phyloP scores from a whole-genome alignment of 176 grass and related monocot genomes.

The Eragrostis nindensis region DNA sequence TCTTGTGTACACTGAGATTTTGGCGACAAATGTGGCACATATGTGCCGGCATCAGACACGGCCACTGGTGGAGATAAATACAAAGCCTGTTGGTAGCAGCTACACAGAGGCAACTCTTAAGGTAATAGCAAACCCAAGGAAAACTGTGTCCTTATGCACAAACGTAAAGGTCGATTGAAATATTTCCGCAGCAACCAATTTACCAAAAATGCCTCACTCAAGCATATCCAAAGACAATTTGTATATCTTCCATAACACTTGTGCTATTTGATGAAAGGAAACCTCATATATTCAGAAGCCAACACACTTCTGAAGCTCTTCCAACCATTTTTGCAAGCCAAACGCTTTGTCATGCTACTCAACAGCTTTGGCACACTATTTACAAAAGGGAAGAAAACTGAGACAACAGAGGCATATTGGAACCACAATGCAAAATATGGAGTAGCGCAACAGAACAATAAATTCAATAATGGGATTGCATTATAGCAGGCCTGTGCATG shows the following conservation, averaged over 20 bases:
- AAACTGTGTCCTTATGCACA: constrained; percentile 20
- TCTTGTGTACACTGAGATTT: constrained; percentile 13
- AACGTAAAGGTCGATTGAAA: constrained; percentile 19
- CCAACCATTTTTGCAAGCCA: constrained; percentile 18
- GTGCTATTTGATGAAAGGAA: constrained; percentile 25
- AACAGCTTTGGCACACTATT: constrained; percentile 4
- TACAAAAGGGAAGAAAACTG: constrained; percentile 1
- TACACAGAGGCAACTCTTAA: background rate
- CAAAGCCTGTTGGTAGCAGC: constrained; percentile 27
- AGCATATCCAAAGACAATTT: constrained; percentile 5
- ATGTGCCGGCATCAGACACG: constrained; percentile 9
- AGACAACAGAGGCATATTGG: constrained; percentile 23
- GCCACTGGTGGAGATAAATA: constrained; percentile 8
- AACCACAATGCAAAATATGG: background rate
- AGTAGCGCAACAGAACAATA: constrained; percentile 5
- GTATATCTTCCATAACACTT: constrained; percentile 39
- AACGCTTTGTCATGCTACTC: constrained; percentile 5
- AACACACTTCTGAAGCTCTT: constrained; percentile 33
- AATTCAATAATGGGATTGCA: constrained; percentile 25
- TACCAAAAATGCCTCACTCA: constrained; percentile 28
- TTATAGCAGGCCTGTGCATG: constrained; percentile 40
- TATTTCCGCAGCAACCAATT: constrained; percentile 31
- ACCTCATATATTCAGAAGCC: constrained; percentile 4
- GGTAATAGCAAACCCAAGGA: constrained; percentile 1
- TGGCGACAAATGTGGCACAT: constrained; percentile 5